Evolutionary conservation across 2,329 filamentous ascomycete species (phyloP).

Genomic region (Scytalidium sp.): DNA sequence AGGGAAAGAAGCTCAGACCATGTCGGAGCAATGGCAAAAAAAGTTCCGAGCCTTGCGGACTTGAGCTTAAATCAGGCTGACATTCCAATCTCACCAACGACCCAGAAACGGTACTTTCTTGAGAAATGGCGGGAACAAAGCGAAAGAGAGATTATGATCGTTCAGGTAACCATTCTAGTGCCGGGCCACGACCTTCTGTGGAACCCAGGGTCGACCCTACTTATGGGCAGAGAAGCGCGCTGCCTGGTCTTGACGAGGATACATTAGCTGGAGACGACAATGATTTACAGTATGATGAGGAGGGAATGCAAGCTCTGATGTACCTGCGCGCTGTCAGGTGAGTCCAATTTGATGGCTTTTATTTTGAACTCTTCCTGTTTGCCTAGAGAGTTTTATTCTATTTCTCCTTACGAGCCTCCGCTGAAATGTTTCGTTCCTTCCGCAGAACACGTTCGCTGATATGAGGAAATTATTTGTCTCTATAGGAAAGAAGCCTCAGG

Average conservation of each 20-base stretch:
- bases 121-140: constrained; percentile 16
- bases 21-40: background rate
- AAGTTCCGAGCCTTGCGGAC: background rate
- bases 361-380: background rate
- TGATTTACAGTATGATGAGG: constrained; percentile 65
- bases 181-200: constrained; percentile 13
- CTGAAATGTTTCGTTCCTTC: constrained; percentile 33
- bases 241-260: constrained; percentile 57
- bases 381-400: too few species aligned
- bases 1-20: too few species aligned
- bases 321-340: constrained; percentile 72
- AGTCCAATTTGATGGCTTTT: constrained; percentile 27
- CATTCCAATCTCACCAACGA: background rate
- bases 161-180: constrained; percentile 13
- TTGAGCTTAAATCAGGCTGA: background rate
- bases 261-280: constrained; percentile 37
- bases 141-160: constrained; percentile 16
- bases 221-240: constrained; percentile 70
- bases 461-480: constrained; percentile 34
- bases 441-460: constrained; percentile 29
- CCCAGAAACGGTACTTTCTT: background rate
- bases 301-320: constrained; percentile 57
- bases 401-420: too few species aligned
- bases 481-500: constrained; percentile 69
- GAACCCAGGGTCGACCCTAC: constrained; percentile 51